Evolutionary conservation across 306 rosid genomes (phyloP).

Genomic region (Luffa aegyptiaca): DNA sequence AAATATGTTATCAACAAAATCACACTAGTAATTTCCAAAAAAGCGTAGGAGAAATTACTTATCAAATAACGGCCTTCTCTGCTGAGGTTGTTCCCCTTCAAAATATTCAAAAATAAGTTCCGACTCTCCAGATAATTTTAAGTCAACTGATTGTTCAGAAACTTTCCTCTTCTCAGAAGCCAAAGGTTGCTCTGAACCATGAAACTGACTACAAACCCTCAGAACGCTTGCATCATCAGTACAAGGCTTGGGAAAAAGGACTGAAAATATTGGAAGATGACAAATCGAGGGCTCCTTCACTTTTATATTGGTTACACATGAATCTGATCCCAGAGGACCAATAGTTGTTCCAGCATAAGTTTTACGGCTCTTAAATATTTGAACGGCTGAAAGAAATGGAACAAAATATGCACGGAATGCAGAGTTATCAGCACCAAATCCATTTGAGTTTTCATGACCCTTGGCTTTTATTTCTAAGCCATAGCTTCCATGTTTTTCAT

Average conservation of each 20-base stretch:
- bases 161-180: conserved; percentile 7
- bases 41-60: conserved; percentile 34
- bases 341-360: conserved; percentile 8
- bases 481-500: conserved; percentile 70
- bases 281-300: conserved; percentile 25
- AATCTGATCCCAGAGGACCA: conserved; percentile 19
- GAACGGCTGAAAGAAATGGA: conserved; percentile 79
- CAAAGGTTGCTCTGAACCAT: conserved; percentile 21
- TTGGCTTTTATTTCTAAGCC: conserved; percentile 68
- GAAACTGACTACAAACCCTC: conserved; percentile 8
- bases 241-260: conserved; percentile 30
- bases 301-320: conserved; percentile 14
- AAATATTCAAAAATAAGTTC: conserved; percentile 81
- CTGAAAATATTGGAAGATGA: conserved; percentile 34
- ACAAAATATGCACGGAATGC: conserved; percentile 68
- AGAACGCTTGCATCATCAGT: conserved; percentile 19
- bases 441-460: conserved; percentile 32
- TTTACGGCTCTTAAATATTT: conserved; percentile 42
- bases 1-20: background rate
- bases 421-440: conserved; percentile 26
- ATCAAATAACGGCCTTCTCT: conserved; percentile 56
- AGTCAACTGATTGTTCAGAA: conserved; percentile 21
- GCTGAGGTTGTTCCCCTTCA: conserved; percentile 71
- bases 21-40: conserved; percentile 1
- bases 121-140: conserved; percentile 24